Conservation (phyloP, 306 rosid species). For the Inga laurina region DNA sequence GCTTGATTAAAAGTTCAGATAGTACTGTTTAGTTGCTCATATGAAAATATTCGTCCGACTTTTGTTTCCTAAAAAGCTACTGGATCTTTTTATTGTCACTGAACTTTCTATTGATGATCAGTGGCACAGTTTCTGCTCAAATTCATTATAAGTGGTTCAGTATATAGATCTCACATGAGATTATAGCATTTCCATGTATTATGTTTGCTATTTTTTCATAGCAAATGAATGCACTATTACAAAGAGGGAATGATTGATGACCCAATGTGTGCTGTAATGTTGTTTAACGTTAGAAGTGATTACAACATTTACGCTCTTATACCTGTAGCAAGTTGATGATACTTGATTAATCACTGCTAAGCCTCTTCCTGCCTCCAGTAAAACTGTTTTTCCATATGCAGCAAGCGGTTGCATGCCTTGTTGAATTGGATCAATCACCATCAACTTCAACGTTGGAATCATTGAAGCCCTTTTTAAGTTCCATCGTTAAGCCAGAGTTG, state of each 20-base stretch:
- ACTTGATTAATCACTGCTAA: conserved; percentile 30
- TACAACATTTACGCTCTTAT: neutral
- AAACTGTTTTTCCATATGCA: conserved; percentile 48
- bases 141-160: neutral
- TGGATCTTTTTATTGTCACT: conserved; percentile 28
- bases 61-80: conserved; percentile 22
- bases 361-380: neutral
- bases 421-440: conserved; percentile 95
- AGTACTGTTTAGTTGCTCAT: conserved; percentile 26
- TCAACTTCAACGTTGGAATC: conserved; percentile 70
- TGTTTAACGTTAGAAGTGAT: neutral
- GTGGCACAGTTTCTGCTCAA: conserved; percentile 5
- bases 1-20: conserved; percentile 13
- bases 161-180: conserved; percentile 13
- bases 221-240: neutral
- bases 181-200: neutral
- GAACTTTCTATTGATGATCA: conserved; percentile 21
- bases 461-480: conserved; percentile 81
- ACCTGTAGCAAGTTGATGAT: conserved; percentile 13
- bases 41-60: neutral
- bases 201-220: conserved; percentile 10
- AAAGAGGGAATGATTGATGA: conserved; percentile 27
- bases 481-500: conserved; percentile 82
- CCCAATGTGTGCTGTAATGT: conserved; percentile 3
- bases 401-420: conserved; percentile 88